Evolutionary conservation across 1,284 basidiomycete species (phyloP).

Genomic region (Afroboletus lepidellus): DNA sequence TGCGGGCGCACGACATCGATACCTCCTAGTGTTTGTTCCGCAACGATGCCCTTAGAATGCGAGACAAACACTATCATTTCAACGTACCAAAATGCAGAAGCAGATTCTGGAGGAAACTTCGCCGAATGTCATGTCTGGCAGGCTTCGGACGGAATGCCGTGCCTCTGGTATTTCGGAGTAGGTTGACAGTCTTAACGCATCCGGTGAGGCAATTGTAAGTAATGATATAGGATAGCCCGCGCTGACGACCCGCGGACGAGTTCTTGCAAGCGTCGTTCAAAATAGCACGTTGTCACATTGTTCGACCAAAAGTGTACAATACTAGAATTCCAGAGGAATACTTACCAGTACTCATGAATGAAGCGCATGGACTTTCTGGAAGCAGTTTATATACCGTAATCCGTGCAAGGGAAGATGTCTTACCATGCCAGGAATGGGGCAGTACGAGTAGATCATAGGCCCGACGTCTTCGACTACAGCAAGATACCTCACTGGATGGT

Average conservation of each 20-base stretch:
- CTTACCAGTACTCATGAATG: conserved; percentile 85
- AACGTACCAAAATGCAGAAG: conserved; percentile 54
- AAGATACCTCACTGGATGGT: no score
- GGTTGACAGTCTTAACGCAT: conserved; percentile 68
- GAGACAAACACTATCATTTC: not conserved
- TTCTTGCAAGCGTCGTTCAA: conserved; percentile 83
- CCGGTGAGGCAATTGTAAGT: conserved; percentile 72
- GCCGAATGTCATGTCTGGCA: conserved; percentile 60
- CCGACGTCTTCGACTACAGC: conserved; percentile 70
- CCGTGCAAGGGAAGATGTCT: conserved; percentile 16
- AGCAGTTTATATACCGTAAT: conserved; percentile 3
- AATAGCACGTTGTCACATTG: conserved; percentile 94
- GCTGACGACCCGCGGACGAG: conserved; percentile 68
- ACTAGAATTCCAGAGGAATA: no score
- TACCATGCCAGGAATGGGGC: conserved; percentile 89
- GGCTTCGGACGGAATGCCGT: conserved; percentile 78
- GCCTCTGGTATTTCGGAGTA: conserved; percentile 76
- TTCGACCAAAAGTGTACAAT: conserved; percentile 95
- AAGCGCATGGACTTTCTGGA: conserved; percentile 75
- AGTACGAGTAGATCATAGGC: conserved; percentile 91
- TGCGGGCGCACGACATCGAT: conserved; percentile 84
- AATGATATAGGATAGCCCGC: conserved; percentile 80
- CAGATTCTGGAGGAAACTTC: conserved; percentile 30
- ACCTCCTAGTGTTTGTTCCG: conserved; percentile 84
- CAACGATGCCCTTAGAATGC: not conserved